Evolutionary conservation across 2,329 filamentous ascomycete genomes (phyloP), one percentile per base, ranked within the genome.

Genomic region (Atkinsonella texensis): DNA sequence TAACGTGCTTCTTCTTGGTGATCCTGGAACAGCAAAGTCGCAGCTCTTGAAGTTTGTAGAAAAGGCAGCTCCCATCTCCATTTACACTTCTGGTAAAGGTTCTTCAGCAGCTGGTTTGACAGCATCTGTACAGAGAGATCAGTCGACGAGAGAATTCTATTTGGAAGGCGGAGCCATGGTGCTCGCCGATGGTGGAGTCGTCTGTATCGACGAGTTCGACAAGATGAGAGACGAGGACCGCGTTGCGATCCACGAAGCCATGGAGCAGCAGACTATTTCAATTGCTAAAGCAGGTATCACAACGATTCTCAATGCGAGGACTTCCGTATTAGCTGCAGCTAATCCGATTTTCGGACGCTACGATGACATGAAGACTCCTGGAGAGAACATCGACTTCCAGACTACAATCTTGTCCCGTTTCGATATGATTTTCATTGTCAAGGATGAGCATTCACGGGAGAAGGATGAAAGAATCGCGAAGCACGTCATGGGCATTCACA

Each of bases 401-500:
- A 98, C 93, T 0, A 98, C 93, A 3, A 97, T 98, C 62, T 67
- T 98, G 58, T 97, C 91, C 2, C 87, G 93, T 78, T 98, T 98
- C 67, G 93, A 98, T 68, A 96, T 98, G 88, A 97, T 98, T 58
- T 98, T 97, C 74, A 96, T 98, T 58, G 91, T 98, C 56, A 88
- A 87, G 60, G 93, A 98, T 66, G 89, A 95, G 55, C 93, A 98
- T 66, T 88, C 91, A 55, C 80, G 88, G 44, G 84, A 81, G 52
- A 87, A 91, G 62, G 93, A 98, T 64, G 89, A 96, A 72, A 84
- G 79, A 4, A 97, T 98, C 62, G 93, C 93, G 12, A 91, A 85
- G 64, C 93, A 98, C 79, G 91, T 98, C 63, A 95, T 98, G 83
- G 83, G 85, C 45, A 90, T 98, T 57, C 91, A 97, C 62, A 97